A percentile compares a stretch with the other conserved stretches of the same genome.
phyloP scores from a whole-genome alignment of 2,329 filamentous ascomycete genomes.

The Pestalotiopsis sp. region DNA sequence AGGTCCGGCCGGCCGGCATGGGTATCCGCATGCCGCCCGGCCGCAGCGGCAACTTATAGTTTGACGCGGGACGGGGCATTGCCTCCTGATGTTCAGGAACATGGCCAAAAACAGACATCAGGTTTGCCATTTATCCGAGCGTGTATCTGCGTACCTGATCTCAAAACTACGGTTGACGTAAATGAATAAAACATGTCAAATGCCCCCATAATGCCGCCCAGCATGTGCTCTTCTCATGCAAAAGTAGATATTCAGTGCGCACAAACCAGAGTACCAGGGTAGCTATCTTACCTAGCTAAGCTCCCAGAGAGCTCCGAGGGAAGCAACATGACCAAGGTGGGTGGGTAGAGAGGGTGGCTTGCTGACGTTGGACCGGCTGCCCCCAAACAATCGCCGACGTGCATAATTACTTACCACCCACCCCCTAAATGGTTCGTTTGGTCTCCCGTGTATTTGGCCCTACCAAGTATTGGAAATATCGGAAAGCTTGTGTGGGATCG shows the following conservation, averaged over 20 bases:
- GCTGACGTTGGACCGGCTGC: conserved; percentile 14
- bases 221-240: neutral
- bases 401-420: neutral
- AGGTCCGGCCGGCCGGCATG: conserved; percentile 25
- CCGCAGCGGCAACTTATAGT: conserved; percentile 36
- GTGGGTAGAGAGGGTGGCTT: neutral
- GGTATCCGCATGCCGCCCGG: conserved; percentile 58
- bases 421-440: neutral
- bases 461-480: neutral
- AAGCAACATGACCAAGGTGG: neutral
- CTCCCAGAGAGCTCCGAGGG: neutral
- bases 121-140: too few species aligned
- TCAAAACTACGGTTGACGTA: too few species aligned
- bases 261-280: neutral
- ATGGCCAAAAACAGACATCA: neutral
- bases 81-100: fast-evolving
- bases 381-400: neutral
- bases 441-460: too few species aligned
- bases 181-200: too few species aligned
- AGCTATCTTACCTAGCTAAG: neutral
- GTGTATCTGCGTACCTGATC: too few species aligned
- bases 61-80: neutral
- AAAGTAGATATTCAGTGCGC: neutral
- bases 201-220: neutral
- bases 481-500: too few species aligned